Percentiles rank a stretch among this genome's conserved stretches.
Conservation (phyloP, 2,329 filamentous ascomycete genomes). For the Hirsutella thompsonii region DNA sequence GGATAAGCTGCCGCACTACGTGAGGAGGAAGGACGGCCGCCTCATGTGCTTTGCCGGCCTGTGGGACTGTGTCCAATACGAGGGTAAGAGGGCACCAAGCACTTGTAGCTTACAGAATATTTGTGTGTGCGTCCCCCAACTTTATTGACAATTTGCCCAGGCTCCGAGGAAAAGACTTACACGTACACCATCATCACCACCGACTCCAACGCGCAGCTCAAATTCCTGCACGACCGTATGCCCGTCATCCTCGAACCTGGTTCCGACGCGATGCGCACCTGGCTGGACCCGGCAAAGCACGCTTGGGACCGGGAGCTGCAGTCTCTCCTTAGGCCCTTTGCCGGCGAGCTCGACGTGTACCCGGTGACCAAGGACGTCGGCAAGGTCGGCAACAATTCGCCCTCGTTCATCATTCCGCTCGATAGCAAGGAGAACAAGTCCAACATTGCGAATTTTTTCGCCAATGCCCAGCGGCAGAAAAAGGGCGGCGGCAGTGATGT, state of each 20-base stretch:
- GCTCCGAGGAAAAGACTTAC: constrained; percentile 52
- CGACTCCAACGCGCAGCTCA: constrained; percentile 66
- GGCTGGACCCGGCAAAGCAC: constrained; percentile 61
- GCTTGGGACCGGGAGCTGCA: constrained; percentile 75
- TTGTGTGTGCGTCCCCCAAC: no score
- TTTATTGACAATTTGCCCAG: constrained; percentile 3
- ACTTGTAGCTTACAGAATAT: no score
- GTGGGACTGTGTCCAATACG: constrained; percentile 78
- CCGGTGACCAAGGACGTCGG: constrained; percentile 80
- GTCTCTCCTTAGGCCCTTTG: constrained; percentile 62
- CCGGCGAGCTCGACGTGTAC: constrained; percentile 71
- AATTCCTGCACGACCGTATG: constrained; percentile 90
- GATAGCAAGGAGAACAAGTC: constrained; percentile 79
- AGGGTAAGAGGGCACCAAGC: constrained; percentile 35
- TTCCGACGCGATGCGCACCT: constrained; percentile 54
- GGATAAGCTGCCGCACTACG: constrained; percentile 74
- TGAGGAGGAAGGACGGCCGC: constrained; percentile 68
- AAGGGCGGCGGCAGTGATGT: background rate
- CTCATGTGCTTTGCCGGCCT: constrained; percentile 84
- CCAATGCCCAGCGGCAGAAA: constrained; percentile 34
- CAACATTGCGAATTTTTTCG: constrained; percentile 92
- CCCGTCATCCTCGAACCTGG: constrained; percentile 77
- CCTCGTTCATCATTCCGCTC: constrained; percentile 69
- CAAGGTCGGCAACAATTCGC: constrained; percentile 86
- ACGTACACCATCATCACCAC: constrained; percentile 95